Conservation (phyloP, 768 basidiomycete genomes). For the Tricholoma hemisulphureum region DNA sequence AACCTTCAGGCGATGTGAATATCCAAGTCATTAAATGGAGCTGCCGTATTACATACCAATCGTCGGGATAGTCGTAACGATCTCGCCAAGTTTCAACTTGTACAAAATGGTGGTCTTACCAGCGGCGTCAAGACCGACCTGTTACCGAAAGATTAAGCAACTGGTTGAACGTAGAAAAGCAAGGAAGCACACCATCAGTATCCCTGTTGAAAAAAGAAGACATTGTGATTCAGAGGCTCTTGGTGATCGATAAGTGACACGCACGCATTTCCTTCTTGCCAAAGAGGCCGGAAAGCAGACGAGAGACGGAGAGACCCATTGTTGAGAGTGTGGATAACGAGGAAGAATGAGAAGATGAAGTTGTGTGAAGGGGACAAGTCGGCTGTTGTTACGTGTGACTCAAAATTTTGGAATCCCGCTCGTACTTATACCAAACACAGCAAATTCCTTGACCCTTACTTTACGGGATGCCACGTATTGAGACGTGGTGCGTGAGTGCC, state of each 20-base stretch:
- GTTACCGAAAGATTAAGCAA: constrained; percentile 7
- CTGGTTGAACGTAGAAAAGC: constrained; percentile 9
- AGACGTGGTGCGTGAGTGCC: constrained; percentile 2
- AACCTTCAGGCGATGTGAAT: constrained; percentile 57
- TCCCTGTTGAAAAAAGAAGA: constrained; percentile 58
- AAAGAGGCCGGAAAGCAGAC: constrained; percentile 79
- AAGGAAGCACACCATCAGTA: constrained; percentile 75
- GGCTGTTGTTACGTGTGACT: constrained; percentile 41
- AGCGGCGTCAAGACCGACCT: constrained; percentile 99
- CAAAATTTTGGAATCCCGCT: constrained; percentile 46
- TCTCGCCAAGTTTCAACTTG: constrained; percentile 99
- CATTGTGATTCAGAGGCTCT: constrained; percentile 30
- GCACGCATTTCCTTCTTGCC: constrained; percentile 99
- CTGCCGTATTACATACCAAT: constrained; percentile 68
- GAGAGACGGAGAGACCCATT: constrained; percentile 81
- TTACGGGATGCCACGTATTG: constrained; percentile 9
- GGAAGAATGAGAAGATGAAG: constrained; percentile 29
- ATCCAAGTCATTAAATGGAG: constrained; percentile 11
- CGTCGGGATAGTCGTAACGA: constrained; percentile 99
- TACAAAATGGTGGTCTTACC: constrained; percentile 99
- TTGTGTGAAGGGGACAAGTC: constrained; percentile 24
- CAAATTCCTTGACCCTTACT: constrained; percentile 2
- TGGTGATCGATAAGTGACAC: constrained; percentile 37
- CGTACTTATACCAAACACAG: constrained; percentile 15
- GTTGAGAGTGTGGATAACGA: constrained; percentile 32